These are phyloP conservation scores for Helenozyma baotianmanensis DNA, from an alignment of 805 yeast species.

Conservation along the genomic window DNA sequence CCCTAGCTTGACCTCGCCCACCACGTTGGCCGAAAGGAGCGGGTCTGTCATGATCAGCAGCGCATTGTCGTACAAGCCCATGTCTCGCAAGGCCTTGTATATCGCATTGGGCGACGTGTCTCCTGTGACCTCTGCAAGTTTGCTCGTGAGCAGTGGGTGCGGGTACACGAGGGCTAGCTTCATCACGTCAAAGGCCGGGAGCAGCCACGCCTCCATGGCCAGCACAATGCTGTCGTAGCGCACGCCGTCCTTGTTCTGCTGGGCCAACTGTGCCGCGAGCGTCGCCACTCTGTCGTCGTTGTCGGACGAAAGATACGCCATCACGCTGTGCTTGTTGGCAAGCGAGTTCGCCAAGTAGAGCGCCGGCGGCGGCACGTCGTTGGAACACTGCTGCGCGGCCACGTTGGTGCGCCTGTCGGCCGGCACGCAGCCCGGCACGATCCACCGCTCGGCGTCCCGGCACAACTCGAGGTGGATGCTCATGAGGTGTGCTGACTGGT, in stretches of 20 bases:
- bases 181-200: constrained; percentile 24
- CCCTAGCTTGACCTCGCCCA: constrained; percentile 16
- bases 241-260: background rate
- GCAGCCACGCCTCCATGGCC: constrained; percentile 31
- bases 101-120: too few relatives aligned
- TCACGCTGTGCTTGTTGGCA: constrained; percentile 9
- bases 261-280: background rate
- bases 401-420: constrained; percentile 18
- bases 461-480: constrained; percentile 24
- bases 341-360: constrained; percentile 24
- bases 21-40: constrained; percentile 22
- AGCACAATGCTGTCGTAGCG: constrained; percentile 22
- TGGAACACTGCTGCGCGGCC: constrained; percentile 19
- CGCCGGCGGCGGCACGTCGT: constrained; percentile 18
- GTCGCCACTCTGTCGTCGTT: too few relatives aligned
- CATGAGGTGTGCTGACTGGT: constrained; percentile 27
- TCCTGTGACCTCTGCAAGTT: constrained; percentile 7
- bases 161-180: constrained; percentile 31
- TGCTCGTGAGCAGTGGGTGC: constrained; percentile 17
- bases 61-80: constrained; percentile 20
- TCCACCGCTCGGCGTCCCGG: constrained; percentile 22
- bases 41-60: constrained; percentile 23
- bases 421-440: constrained; percentile 18
- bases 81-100: too few relatives aligned
- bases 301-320: constrained; percentile 1